These are phyloP conservation scores for Suillus paluster DNA, from an alignment of 768 basidiomycete genomes.

Conservation along the genomic window DNA sequence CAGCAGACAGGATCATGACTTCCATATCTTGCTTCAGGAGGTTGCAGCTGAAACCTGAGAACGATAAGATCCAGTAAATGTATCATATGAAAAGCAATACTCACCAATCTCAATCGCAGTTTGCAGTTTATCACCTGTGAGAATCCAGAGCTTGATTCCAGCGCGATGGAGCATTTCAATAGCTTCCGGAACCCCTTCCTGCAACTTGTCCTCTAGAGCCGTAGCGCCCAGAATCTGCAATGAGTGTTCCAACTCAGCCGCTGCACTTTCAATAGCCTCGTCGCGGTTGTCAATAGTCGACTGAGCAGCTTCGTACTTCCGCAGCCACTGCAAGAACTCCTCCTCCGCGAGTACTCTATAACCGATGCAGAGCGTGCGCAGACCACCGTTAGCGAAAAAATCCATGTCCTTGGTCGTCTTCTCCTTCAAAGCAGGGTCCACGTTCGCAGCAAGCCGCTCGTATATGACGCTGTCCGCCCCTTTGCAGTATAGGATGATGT, in stretches of 20 bases:
- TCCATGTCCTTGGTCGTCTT: conserved; percentile 89
- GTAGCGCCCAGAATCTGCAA: conserved; percentile 91
- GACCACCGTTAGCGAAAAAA: conserved; percentile 87
- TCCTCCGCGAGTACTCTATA: conserved; percentile 79
- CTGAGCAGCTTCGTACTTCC: conserved; percentile 81
- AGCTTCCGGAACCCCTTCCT: conserved; percentile 95
- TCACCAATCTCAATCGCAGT: conserved; percentile 95
- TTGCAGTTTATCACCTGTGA: conserved; percentile 97
- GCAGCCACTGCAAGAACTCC: conserved; percentile 83
- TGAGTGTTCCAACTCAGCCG: conserved; percentile 80
- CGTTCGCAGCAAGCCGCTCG: conserved; percentile 76
- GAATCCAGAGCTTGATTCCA: conserved; percentile 97
- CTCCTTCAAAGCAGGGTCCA: conserved; percentile 74
- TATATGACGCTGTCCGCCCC: conserved; percentile 98
- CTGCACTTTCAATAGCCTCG: conserved; percentile 89
- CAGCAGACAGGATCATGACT: conserved; percentile 94
- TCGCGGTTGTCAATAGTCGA: conserved; percentile 80
- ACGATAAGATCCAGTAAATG: conserved; percentile 2
- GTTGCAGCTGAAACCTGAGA: conserved; percentile 84
- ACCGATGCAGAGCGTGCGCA: conserved; percentile 91
- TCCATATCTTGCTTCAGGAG: conserved; percentile 94
- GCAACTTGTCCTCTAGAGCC: conserved; percentile 95
- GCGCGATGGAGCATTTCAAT: conserved; percentile 91
- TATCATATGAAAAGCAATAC: conserved; percentile 10
- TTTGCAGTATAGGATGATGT: conserved; percentile 87